phyloP scores from a whole-genome alignment of 345 rosid species.

The Populus simonii region DNA sequence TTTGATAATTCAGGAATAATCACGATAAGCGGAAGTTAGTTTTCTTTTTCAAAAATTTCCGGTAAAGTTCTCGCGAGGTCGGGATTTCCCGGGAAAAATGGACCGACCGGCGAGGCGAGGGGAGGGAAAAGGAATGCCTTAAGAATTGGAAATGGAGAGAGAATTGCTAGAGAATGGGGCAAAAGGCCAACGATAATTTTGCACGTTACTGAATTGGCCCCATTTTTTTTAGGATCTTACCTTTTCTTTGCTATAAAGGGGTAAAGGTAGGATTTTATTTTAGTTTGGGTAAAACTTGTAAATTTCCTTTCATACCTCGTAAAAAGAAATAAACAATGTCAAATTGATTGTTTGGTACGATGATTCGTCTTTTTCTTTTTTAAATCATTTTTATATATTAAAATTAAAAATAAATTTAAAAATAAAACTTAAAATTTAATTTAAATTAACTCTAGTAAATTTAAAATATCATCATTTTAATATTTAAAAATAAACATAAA shows the following conservation, averaged over 20 bases:
- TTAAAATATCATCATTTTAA: no score
- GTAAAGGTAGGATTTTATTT: neutral
- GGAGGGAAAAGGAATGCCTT: neutral
- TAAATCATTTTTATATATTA: no score
- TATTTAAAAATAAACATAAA: no score
- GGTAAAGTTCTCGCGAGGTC: slow-evolving; percentile 9
- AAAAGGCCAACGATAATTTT: slow-evolving; percentile 15
- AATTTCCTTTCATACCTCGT: no score
- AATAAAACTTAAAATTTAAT: no score
- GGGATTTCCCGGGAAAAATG: slow-evolving; percentile 35
- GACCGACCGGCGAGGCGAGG: slow-evolving; percentile 34
- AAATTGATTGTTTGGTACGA: no score
- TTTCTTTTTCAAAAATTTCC: neutral
- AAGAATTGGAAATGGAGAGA: neutral
- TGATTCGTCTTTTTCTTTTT: no score
- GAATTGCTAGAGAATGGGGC: neutral
- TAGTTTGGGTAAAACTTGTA: no score
- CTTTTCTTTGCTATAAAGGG: neutral
- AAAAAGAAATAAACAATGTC: no score
- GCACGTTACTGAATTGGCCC: slow-evolving; percentile 40
- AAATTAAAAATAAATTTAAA: no score
- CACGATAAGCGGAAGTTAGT: neutral
- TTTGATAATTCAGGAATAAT: neutral
- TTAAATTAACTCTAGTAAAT: no score
- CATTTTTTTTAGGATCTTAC: slow-evolving; percentile 18